Evolutionary conservation across 805 yeast species (phyloP), one percentile per base, ranked within the genome.

Genomic region (Kurtzmaniella cleridarum): DNA sequence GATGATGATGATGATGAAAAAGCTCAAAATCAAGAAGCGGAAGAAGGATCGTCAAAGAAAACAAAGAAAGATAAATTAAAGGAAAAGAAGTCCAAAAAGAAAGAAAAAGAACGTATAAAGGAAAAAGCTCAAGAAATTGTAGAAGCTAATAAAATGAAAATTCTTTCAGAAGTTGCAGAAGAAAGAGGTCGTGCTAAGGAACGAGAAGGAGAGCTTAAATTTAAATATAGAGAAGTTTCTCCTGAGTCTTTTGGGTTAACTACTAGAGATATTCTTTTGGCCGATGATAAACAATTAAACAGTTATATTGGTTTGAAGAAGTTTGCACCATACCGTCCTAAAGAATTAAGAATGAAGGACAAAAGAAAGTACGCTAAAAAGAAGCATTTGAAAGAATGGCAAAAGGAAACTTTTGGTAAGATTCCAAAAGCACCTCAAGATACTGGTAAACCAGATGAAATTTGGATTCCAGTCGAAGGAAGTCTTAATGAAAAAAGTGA

Each of bases 181-280:
- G 78, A 79, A 48, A 77, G 86, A 36, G 80, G 89, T 44, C 67
- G 78, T 1, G 64, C 66, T 23, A 60, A 68, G 7, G 71, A 59
- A 4, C 50, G 50, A 5, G 70, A 68, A 2, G 73, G 73, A 12
- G 71, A 59, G 5, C 51, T 78, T 30, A 74, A 69, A 39, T 91
- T 93, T 73, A 81, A 79, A 51, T 93, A 93, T 57, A 77, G 97
- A 52, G 95, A 89, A 51, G 98, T 93, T 3, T 89, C 96, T 1
- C 97, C 98, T 7, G 98, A 93, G 53, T 67, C 89, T 8, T 93
- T 77, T 64, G 98, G 98, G 10, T 71, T 93, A 35, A 72, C 85
- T 0, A 75, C 93, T 0, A 73, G 93, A 45, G 98, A 93, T 51
- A 93, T 93, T 35, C 69, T 93, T 39, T 65, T 87, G 42, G 98